Evolutionary conservation across 176 grass and related monocot species (phyloP).

Genomic region (Areca catechu): DNA sequence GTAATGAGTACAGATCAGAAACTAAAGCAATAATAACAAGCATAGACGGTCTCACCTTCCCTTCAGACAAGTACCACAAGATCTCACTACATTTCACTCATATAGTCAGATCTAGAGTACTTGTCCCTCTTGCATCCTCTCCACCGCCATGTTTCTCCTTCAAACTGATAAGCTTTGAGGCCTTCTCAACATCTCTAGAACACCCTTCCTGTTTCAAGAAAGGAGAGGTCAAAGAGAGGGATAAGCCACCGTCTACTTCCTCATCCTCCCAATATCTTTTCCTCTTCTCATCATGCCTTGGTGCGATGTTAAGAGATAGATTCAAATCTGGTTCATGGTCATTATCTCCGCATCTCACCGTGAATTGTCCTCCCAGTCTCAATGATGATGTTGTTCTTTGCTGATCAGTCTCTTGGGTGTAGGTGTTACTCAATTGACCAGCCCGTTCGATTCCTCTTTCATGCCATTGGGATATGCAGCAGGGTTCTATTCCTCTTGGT

Average conservation of each 20-base stretch:
- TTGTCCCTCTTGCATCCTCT: slow-evolving; percentile 2
- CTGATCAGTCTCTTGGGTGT: no score
- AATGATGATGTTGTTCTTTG: neutral
- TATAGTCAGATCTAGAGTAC: slow-evolving; percentile 18
- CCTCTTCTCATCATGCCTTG: slow-evolving; percentile 15
- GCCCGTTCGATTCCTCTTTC: neutral
- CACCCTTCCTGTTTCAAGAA: neutral
- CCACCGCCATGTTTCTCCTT: neutral
- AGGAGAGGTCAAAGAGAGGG: slow-evolving; percentile 14
- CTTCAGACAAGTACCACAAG: slow-evolving; percentile 12
- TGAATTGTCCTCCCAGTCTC: neutral
- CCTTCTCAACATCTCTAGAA: neutral
- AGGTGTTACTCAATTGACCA: no score
- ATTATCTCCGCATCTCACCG: neutral
- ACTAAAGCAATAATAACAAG: neutral
- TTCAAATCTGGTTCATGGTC: slow-evolving; percentile 5
- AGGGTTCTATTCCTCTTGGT: no score
- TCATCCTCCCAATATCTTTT: neutral
- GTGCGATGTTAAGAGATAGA: slow-evolving; percentile 3
- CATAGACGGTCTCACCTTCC: neutral
- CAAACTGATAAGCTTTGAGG: neutral
- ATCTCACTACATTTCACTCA: slow-evolving; percentile 20
- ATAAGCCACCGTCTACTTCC: neutral
- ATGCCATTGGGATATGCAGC: no score
- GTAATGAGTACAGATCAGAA: no score